Base-by-base conservation (phyloP, 148 eudicot genomes). In the Salicornia ramosissima region DNA sequence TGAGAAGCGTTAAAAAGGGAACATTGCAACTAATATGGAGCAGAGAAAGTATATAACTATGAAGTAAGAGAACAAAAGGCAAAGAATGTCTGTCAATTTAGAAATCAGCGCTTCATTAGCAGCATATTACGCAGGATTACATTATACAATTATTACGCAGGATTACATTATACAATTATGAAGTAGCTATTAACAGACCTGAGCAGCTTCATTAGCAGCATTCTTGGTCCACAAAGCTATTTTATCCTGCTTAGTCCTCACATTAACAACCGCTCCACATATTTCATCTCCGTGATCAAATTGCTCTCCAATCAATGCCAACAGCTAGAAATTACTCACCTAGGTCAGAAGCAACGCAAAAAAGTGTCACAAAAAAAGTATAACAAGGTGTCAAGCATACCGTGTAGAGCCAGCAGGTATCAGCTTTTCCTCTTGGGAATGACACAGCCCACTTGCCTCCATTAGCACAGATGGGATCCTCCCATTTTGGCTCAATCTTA, bases 271-370 rank as follows among this genome's bases (percentile, higher is more conserved):
- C 24, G 86, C 96, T 76, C 98, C 98, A 84, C 97, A 93, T 13
- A 93, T 93, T 72, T 93, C 96, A 82, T 90, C 96, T 56, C 96
- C 96, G 69, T 90, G 84, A 79, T 90, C 95, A 83, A 93, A 93
- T 75, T 93, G 97, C 75, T 93, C 98, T 60, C 96, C 98, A 74
- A 93, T 90, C 96, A 93, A 80, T 19, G 98, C 98, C 69, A 93
- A 81, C 82, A 93, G 79, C 98, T 93, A 74, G 8, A 45, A 57
- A 22, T 70, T 34, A 67, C 26, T 51, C 40, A 61, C 34, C 16
- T 8, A 43, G 22, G 56, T 65, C 74, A 68, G 60, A 67, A 45
- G 78, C 42, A 51, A 22, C 67, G 43, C 8, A 63, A 52, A 68
- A 14, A 33, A 52, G 21, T 60, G 61, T 33, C 29, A 43, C 0